A percentile compares a stretch with the other conserved stretches of the same genome.
Conservation (phyloP, 805 yeast genomes). For the Teunomyces pallodes region DNA sequence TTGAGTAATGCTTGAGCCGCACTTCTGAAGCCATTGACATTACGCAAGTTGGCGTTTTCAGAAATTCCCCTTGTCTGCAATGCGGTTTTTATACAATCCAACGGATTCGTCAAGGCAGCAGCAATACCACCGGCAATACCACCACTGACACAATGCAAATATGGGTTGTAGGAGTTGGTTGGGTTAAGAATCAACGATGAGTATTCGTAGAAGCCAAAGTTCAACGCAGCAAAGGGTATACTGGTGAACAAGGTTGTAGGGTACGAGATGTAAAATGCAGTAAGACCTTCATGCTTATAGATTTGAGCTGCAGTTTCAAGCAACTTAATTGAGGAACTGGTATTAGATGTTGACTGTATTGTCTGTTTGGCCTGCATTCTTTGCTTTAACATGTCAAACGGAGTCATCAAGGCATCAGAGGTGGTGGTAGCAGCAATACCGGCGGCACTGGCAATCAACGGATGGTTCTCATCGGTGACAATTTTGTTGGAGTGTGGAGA, state of each 20-base stretch:
- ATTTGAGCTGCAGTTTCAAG: slow-evolving; percentile 44
- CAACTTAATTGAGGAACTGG: slow-evolving; percentile 26
- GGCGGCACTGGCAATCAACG: slow-evolving; percentile 78
- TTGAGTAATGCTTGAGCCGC: slow-evolving; percentile 69
- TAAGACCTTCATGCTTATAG: slow-evolving; percentile 61
- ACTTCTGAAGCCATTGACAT: slow-evolving; percentile 62
- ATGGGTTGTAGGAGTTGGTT: slow-evolving; percentile 73
- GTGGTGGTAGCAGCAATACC: slow-evolving; percentile 93
- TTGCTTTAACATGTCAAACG: slow-evolving; percentile 93
- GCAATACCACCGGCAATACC: slow-evolving; percentile 93
- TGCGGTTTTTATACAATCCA: slow-evolving; percentile 90
- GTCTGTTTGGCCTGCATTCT: slow-evolving; percentile 67
- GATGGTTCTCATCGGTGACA: slow-evolving; percentile 67
- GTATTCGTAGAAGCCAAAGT: slow-evolving; percentile 89
- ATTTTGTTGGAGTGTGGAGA: slow-evolving; percentile 34
- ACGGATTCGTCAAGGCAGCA: slow-evolving; percentile 91
- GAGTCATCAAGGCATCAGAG: slow-evolving; percentile 95
- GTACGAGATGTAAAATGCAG: slow-evolving; percentile 87
- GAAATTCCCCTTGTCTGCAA: slow-evolving; percentile 76
- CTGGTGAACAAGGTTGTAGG: slow-evolving; percentile 92
- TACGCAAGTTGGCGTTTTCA: slow-evolving; percentile 45
- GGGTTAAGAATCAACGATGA: slow-evolving; percentile 80
- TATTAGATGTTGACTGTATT: slow-evolving; percentile 2
- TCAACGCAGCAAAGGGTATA: slow-evolving; percentile 92
- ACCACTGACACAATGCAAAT: slow-evolving; percentile 88